These are phyloP conservation scores for Spiraea crenata DNA, from an alignment of 331 rosid genomes.

Conservation along the genomic window DNA sequence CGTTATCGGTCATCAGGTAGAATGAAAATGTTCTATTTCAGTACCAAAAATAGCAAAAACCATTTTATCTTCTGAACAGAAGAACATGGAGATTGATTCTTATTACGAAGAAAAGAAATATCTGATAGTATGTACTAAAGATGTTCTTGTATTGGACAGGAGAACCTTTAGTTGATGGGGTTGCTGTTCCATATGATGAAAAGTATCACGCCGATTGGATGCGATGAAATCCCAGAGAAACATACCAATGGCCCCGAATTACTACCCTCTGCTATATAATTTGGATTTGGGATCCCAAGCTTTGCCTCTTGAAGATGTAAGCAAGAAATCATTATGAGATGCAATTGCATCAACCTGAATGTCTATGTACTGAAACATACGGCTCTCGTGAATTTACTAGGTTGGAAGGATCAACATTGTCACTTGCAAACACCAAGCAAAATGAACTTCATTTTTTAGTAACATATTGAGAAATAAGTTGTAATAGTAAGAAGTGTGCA, in stretches of 20 bases:
- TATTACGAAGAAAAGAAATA: not conserved
- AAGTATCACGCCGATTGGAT: not conserved
- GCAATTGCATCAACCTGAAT: not conserved
- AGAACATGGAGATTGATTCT: not conserved
- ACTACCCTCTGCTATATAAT: not conserved
- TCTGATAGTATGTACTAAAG: not conserved
- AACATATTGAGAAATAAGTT: not conserved
- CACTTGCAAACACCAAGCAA: not conserved
- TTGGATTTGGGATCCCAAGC: not conserved
- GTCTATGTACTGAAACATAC: no score
- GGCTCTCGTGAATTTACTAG: no score
- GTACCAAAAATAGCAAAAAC: not conserved
- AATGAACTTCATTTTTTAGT: not conserved
- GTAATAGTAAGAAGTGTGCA: not conserved
- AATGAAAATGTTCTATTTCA: not conserved
- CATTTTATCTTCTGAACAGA: not conserved
- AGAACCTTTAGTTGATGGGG: conserved; percentile 5
- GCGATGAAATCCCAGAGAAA: not conserved
- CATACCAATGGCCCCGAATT: not conserved
- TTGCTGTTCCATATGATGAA: conserved; percentile 10
- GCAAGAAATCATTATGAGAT: not conserved
- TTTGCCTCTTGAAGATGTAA: not conserved
- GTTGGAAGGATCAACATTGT: not conserved
- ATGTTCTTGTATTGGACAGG: not conserved
- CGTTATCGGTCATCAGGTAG: not conserved